Conservation (phyloP, 768 basidiomycete genomes). For the Tulasnella sp. region DNA sequence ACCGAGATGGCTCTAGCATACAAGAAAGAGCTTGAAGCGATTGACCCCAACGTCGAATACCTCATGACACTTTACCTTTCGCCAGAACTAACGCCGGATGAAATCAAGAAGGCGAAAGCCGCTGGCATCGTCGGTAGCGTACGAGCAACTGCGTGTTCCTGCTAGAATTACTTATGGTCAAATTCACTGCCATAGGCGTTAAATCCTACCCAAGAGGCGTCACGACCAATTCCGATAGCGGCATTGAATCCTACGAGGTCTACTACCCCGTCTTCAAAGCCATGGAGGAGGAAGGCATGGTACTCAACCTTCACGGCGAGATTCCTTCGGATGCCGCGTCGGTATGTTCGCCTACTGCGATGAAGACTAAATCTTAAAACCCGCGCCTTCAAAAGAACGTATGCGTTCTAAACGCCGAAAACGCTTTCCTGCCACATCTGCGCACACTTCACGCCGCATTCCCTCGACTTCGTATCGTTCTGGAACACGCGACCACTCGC, state of each 20-base stretch:
- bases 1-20: slow-evolving; percentile 75
- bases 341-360: slow-evolving; percentile 29
- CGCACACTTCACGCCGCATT: slow-evolving; percentile 69
- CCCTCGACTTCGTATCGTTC: slow-evolving; percentile 84
- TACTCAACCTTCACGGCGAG: slow-evolving; percentile 95
- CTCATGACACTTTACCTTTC: slow-evolving; percentile 97
- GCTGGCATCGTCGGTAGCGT: slow-evolving; percentile 60
- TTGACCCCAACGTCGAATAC: slow-evolving; percentile 73
- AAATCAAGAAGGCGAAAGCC: slow-evolving; percentile 75
- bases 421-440: slow-evolving; percentile 79
- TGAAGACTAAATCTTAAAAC: neutral
- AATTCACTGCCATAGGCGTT: slow-evolving; percentile 39
- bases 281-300: slow-evolving; percentile 90
- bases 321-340: slow-evolving; percentile 71
- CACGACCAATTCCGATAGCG: slow-evolving; percentile 92
- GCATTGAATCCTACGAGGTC: slow-evolving; percentile 88
- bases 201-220: slow-evolving; percentile 97
- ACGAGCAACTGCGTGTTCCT: neutral
- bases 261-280: slow-evolving; percentile 90
- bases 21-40: slow-evolving; percentile 55
- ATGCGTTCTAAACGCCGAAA: slow-evolving; percentile 89
- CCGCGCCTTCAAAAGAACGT: slow-evolving; percentile 46
- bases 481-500: slow-evolving; percentile 92
- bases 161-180: neutral
- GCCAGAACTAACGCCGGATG: slow-evolving; percentile 77